Conservation (phyloP, 441 rosid genomes). For the Populus hybrid region DNA sequence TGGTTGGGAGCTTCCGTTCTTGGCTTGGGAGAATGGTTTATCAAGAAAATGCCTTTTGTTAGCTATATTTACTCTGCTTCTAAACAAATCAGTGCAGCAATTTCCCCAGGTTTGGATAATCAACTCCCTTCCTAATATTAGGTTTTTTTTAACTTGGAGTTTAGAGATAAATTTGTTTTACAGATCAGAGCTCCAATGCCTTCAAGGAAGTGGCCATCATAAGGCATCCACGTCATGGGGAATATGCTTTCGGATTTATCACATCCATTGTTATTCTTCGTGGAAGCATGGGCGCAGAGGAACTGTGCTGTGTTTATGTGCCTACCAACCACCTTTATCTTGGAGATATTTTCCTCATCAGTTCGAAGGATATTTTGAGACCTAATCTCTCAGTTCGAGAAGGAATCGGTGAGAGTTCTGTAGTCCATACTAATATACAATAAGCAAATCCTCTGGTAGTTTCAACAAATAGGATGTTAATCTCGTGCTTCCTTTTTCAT, state of each 20-base stretch:
- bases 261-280: conserved; percentile 28
- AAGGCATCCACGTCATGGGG: conserved; percentile 66
- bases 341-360: conserved; percentile 83
- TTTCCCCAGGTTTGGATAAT: conserved; percentile 51
- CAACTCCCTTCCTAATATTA: not conserved
- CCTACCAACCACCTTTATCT: conserved; percentile 95
- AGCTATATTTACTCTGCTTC: conserved; percentile 75
- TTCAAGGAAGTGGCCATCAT: conserved; percentile 79
- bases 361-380: conserved; percentile 71
- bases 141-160: not conserved
- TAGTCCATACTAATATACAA: not conserved
- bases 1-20: conserved; percentile 78
- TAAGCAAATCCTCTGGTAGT: not conserved
- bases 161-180: not conserved
- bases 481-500: not conserved
- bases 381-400: conserved; percentile 92
- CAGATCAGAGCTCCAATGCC: conserved; percentile 71
- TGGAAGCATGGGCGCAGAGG: not conserved
- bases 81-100: conserved; percentile 73
- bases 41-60: conserved; percentile 70
- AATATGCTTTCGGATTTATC: conserved; percentile 72
- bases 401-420: conserved; percentile 68
- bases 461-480: not conserved
- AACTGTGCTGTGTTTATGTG: too few species aligned
- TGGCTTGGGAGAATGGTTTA: conserved; percentile 66